Conservation (phyloP, 2,329 filamentous ascomycete genomes). For the Claviceps maximensis region DNA sequence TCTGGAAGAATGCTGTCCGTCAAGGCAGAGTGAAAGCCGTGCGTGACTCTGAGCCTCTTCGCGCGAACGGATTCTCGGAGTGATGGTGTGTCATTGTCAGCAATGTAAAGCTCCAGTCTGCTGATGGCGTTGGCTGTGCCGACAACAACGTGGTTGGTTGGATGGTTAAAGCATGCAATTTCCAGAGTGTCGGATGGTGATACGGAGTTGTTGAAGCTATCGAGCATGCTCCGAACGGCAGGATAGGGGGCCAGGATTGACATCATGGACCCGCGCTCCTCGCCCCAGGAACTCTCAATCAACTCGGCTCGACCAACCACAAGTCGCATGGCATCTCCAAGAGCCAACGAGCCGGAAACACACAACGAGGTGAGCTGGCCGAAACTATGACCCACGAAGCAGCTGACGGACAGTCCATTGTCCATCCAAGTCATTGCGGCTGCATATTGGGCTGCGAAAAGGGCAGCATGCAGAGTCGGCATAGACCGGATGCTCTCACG, state of each 20-base stretch:
- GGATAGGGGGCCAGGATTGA: slow-evolving; percentile 10
- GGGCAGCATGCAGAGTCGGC: slow-evolving; percentile 22
- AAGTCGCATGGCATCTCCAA: slow-evolving; percentile 19
- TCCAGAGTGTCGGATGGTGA: neutral
- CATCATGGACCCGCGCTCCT: slow-evolving; percentile 26
- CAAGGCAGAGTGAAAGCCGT: slow-evolving; percentile 33
- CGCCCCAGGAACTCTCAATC: slow-evolving; percentile 20
- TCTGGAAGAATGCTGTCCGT: slow-evolving; percentile 20
- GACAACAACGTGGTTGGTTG: neutral
- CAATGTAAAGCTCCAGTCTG: slow-evolving; percentile 6
- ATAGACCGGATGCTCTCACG: slow-evolving; percentile 10
- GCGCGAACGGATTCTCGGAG: slow-evolving; percentile 9
- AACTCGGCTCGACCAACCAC: slow-evolving; percentile 17
- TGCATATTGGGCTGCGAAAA: slow-evolving; percentile 28
- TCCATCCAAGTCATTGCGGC: slow-evolving; percentile 23
- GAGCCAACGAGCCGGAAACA: slow-evolving; percentile 17
- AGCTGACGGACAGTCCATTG: slow-evolving; percentile 12
- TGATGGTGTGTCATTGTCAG: neutral
- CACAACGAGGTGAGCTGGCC: slow-evolving; percentile 28
- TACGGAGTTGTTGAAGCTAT: neutral
- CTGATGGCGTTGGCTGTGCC: slow-evolving; percentile 16
- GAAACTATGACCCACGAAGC: slow-evolving; percentile 26
- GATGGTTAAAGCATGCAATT: slow-evolving; percentile 8
- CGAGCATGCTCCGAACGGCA: neutral
- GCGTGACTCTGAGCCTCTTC: slow-evolving; percentile 29